A percentile compares a stretch with the other conserved stretches of the same genome.
Evolutionary conservation across 2,329 filamentous ascomycete genomes (phyloP).

Genomic region (Ambrosiella xylebori): DNA sequence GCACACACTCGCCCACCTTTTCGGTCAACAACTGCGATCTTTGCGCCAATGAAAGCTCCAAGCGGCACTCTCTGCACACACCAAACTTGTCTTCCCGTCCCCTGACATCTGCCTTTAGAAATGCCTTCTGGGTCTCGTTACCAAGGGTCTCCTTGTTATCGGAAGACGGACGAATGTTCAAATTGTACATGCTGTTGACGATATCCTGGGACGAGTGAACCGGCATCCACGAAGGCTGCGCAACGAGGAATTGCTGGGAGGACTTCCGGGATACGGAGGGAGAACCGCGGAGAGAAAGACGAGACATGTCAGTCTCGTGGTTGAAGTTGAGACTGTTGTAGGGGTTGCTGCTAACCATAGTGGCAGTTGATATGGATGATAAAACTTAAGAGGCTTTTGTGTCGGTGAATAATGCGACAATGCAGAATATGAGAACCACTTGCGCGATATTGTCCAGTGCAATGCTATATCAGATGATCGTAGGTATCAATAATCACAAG

Average conservation of each 20-base stretch:
- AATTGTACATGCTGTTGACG: background rate
- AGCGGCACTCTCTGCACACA: background rate
- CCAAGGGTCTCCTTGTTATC: no score
- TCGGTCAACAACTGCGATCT: background rate
- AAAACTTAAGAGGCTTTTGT: background rate
- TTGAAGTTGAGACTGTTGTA: background rate
- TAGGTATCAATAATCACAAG: no score
- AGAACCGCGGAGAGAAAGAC: background rate
- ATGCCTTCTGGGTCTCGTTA: constrained; percentile 8
- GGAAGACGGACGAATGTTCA: no score
- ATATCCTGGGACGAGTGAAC: background rate
- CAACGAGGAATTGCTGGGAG: background rate
- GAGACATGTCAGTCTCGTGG: constrained; percentile 2
- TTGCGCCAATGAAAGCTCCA: background rate
- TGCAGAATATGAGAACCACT: background rate
- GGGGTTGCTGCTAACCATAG: constrained; percentile 3
- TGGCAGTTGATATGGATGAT: background rate
- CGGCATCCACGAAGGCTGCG: constrained; percentile 4
- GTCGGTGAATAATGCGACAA: background rate
- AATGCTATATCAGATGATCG: no score
- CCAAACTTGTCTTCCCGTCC: background rate
- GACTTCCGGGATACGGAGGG: background rate
- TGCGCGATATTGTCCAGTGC: no score
- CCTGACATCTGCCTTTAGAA: constrained; percentile 6
- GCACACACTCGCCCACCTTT: constrained; percentile 17